A percentile compares a stretch with the other conserved stretches of the same genome.
Conservation (phyloP, 78 protist species). For the Emiliania huxleyi region DNA sequence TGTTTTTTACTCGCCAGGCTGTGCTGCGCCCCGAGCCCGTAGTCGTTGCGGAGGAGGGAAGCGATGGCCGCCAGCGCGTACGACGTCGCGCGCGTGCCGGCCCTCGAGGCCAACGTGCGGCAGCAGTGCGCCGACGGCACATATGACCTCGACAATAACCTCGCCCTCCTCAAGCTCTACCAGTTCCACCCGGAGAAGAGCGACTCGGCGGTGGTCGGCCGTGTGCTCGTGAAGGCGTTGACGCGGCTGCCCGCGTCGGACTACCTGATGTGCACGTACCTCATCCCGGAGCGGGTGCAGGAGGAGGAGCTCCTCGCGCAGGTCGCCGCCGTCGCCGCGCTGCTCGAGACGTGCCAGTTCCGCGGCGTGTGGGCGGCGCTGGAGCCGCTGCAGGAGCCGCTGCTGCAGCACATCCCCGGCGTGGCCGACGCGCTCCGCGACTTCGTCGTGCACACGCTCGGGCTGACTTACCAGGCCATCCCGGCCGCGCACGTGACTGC, state of each 20-base stretch:
- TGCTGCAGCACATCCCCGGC: neutral
- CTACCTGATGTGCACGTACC: constrained; percentile 27
- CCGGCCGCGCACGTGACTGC: neutral
- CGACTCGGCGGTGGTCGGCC: neutral
- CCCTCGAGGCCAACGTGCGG: too few species aligned
- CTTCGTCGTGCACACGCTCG: neutral
- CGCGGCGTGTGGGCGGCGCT: neutral
- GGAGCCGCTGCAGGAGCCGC: neutral
- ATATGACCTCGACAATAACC: constrained; percentile 30
- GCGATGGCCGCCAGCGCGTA: too few species aligned
- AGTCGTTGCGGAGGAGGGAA: too few species aligned
- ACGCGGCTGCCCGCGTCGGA: constrained; percentile 2
- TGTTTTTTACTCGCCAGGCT: too few species aligned
- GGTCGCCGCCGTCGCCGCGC: neutral
- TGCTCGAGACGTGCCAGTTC: constrained; percentile 33
- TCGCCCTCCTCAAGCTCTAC: constrained; percentile 33
- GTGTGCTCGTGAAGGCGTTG: constrained; percentile 26
- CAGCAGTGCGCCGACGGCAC: too few species aligned
- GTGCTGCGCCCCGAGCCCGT: too few species aligned
- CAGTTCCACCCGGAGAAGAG: constrained; percentile 29
- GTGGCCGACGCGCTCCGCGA: neutral
- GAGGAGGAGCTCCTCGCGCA: neutral
- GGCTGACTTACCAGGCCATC: neutral
- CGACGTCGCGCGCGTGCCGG: too few species aligned
- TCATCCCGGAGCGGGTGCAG: constrained; percentile 23